Percentiles rank a stretch among this genome's conserved stretches.
Evolutionary conservation across 2,329 filamentous ascomycete genomes (phyloP).

Genomic region (Colletotrichum higginsianum): DNA sequence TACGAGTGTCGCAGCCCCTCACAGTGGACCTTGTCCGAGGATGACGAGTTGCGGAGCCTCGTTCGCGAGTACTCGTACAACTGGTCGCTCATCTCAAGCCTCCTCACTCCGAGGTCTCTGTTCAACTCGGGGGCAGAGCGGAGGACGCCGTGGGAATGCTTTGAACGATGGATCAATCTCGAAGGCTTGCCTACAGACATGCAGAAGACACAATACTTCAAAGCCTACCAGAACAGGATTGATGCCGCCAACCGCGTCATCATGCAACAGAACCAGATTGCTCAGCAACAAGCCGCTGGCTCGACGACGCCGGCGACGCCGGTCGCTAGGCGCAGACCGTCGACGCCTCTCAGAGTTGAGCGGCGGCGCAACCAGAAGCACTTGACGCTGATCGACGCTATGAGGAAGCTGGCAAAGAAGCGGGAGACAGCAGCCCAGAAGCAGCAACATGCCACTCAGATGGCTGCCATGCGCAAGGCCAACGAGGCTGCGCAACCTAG

Average conservation of each 20-base stretch:
- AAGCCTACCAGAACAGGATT: constrained; percentile 74
- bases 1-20: constrained; percentile 90
- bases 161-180: constrained; percentile 94
- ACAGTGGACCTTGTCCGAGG: constrained; percentile 91
- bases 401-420: constrained; percentile 96
- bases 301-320: constrained; percentile 61
- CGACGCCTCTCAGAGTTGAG: constrained; percentile 87
- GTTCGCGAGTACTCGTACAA: constrained; percentile 97
- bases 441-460: constrained; percentile 83
- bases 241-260: constrained; percentile 71
- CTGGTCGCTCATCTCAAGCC: constrained; percentile 93
- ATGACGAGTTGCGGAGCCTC: constrained; percentile 87
- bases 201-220: constrained; percentile 96
- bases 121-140: constrained; percentile 91
- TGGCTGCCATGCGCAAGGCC: constrained; percentile 86
- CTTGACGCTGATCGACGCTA: constrained; percentile 90
- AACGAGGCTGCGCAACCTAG: constrained; percentile 72
- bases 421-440: constrained; percentile 89
- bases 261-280: constrained; percentile 67
- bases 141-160: constrained; percentile 97
- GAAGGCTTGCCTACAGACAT: constrained; percentile 94
- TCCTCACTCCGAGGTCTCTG: constrained; percentile 80
- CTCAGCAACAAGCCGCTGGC: constrained; percentile 56
- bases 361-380: constrained; percentile 89
- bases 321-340: constrained; percentile 76